phyloP scores from a whole-genome alignment of 257 asterid species.

The Handroanthus guayacan region DNA sequence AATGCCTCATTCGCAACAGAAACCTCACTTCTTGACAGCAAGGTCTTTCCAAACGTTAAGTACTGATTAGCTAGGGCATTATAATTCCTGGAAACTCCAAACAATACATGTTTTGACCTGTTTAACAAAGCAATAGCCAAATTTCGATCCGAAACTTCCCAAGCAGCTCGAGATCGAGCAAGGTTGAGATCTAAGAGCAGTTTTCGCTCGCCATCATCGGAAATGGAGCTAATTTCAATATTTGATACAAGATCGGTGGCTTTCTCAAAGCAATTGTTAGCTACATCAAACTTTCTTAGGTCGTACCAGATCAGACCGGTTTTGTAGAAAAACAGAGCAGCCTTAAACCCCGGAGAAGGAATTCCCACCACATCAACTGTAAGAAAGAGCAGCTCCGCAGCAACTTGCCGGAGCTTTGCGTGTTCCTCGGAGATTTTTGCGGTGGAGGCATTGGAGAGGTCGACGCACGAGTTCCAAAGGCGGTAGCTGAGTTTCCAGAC shows the following conservation, averaged over 20 bases:
- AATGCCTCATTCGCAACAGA: constrained; percentile 71
- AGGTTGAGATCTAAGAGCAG: constrained; percentile 73
- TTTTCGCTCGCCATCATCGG: constrained; percentile 70
- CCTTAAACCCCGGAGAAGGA: constrained; percentile 80
- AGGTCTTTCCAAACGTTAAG: constrained; percentile 69
- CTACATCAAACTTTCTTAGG: constrained; percentile 64
- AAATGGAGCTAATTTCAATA: constrained; percentile 51
- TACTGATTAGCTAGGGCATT: constrained; percentile 80
- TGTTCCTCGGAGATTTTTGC: constrained; percentile 61
- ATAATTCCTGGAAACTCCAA: constrained; percentile 68
- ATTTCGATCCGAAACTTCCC: constrained; percentile 83
- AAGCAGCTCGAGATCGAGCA: constrained; percentile 82
- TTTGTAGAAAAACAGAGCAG: constrained; percentile 80
- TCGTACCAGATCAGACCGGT: constrained; percentile 87
- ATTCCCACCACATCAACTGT: constrained; percentile 74
- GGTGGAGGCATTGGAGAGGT: constrained; percentile 71
- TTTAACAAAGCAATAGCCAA: constrained; percentile 70
- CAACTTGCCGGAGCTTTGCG: constrained; percentile 85
- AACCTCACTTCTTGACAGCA: constrained; percentile 61
- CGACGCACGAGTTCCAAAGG: constrained; percentile 94
- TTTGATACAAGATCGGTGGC: constrained; percentile 84
- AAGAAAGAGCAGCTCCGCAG: constrained; percentile 79
- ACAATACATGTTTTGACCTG: constrained; percentile 80
- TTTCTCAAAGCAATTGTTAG: constrained; percentile 85
- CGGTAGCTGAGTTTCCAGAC: constrained; percentile 96